phyloP scores from a whole-genome alignment of 2,329 filamentous ascomycete species.

The Alternaria arbusti region DNA sequence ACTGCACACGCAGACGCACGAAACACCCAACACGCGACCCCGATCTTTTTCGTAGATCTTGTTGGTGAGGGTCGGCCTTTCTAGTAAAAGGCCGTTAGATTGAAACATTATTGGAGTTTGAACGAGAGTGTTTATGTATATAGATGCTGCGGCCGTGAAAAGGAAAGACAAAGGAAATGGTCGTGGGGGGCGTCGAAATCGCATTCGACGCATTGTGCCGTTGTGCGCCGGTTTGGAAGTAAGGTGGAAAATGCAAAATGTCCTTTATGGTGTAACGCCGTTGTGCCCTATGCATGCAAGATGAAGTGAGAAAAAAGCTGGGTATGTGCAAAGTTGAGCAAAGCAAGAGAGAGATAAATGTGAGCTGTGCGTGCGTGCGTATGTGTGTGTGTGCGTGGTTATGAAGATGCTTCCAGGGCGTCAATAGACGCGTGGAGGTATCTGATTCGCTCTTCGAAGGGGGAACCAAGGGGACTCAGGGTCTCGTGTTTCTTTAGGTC shows the following conservation, averaged over 20 bases:
- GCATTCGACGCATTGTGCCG: conserved; percentile 39
- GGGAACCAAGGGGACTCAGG: conserved; percentile 34
- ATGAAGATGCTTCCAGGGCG: conserved; percentile 21
- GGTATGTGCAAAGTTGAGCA: conserved; percentile 17
- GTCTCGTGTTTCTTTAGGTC: conserved; percentile 9
- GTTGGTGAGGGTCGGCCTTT: no score
- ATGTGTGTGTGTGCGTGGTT: background rate
- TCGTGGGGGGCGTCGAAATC: conserved; percentile 42
- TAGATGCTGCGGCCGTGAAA: conserved; percentile 1
- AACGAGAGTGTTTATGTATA: background rate
- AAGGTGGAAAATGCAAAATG: conserved; percentile 1
- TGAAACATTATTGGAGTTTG: conserved; percentile 15
- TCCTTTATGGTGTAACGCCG: conserved; percentile 5
- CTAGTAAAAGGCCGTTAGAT: no score
- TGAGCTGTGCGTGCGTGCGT: background rate
- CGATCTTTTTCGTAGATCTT: no score
- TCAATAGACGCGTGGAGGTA: conserved; percentile 32
- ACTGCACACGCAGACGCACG: no score
- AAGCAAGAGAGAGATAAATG: conserved; percentile 4
- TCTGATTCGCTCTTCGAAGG: conserved; percentile 34
- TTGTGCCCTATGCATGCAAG: background rate
- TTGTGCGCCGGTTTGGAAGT: conserved; percentile 27
- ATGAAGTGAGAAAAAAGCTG: background rate
- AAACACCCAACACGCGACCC: no score
- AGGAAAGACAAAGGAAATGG: conserved; percentile 35